Percentiles rank a stretch among this genome's conserved stretches.
Evolutionary conservation across 164 flowering plant genomes (phyloP).

Genomic region (Chloranthus sessilifolius): DNA sequence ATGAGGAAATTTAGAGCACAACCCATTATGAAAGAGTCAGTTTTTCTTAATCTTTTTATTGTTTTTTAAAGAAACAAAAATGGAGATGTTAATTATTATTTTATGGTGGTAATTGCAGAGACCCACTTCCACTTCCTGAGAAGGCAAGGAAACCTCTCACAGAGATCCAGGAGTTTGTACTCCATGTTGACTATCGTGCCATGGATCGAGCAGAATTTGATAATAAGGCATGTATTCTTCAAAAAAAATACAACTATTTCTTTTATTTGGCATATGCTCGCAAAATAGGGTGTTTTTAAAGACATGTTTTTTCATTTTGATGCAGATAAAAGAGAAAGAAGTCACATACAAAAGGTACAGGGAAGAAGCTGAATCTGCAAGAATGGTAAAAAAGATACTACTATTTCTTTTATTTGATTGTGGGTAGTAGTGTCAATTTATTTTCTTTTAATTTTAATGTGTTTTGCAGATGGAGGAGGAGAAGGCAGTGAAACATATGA

Average conservation of each 20-base stretch:
- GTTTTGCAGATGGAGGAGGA: slow-evolving; percentile 81
- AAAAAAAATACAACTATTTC: neutral
- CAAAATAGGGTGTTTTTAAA: neutral
- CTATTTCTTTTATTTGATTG: neutral
- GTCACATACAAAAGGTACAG: slow-evolving; percentile 75
- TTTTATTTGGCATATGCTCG: neutral
- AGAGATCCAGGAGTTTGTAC: slow-evolving; percentile 69
- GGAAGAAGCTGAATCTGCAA: slow-evolving; percentile 80
- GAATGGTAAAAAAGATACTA: slow-evolving; percentile 42
- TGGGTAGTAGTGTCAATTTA: neutral
- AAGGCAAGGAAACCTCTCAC: slow-evolving; percentile 80
- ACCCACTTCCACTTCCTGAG: slow-evolving; percentile 90
- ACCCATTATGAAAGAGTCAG: slow-evolving; percentile 79
- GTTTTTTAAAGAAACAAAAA: neutral
- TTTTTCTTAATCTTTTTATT: neutral
- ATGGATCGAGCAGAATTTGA: slow-evolving; percentile 88
- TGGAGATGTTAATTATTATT: neutral
- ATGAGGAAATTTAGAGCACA: slow-evolving; percentile 83
- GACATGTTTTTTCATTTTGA: too few relatives aligned
- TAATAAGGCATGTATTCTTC: slow-evolving; percentile 41
- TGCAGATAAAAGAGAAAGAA: slow-evolving; percentile 84
- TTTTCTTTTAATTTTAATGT: neutral
- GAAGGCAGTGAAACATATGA: slow-evolving; percentile 83
- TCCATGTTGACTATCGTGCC: slow-evolving; percentile 67
- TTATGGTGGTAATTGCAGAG: slow-evolving; percentile 36